These are phyloP conservation scores for Cardiospermum halicacabum DNA, from an alignment of 345 rosid genomes.

Conservation along the genomic window DNA sequence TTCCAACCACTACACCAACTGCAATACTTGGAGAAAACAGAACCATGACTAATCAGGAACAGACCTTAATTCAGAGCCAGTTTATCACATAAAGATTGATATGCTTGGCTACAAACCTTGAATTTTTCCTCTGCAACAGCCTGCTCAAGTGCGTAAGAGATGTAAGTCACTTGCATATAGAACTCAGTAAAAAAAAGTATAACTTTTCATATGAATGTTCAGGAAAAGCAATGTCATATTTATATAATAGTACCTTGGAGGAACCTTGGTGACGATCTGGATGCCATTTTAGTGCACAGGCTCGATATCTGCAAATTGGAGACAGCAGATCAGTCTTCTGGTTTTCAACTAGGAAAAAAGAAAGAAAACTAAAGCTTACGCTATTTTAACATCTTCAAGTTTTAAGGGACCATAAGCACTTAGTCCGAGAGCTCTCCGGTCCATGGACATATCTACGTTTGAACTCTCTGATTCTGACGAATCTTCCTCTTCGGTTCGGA, in stretches of 20 bases:
- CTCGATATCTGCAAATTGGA: conserved; percentile 54
- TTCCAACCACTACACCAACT: not conserved
- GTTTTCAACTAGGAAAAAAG: not conserved
- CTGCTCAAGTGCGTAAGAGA: conserved; percentile 27
- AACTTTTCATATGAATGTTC: too few species aligned
- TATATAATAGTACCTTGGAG: conserved; percentile 61
- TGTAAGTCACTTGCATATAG: not conserved
- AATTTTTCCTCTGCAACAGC: conserved; percentile 76
- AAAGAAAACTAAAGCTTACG: conserved; percentile 42
- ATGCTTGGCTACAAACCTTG: conserved; percentile 79
- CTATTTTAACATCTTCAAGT: conserved; percentile 72
- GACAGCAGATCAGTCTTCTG: not conserved
- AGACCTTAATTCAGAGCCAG: conserved; percentile 42
- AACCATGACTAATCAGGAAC: not conserved
- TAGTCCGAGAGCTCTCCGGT: conserved; percentile 79
- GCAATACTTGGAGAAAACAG: not conserved
- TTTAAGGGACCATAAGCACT: conserved; percentile 68
- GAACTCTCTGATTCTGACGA: conserved; percentile 45
- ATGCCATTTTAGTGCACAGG: conserved; percentile 89
- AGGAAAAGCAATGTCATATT: too few species aligned
- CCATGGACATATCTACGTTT: conserved; percentile 43
- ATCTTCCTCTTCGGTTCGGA: conserved; percentile 47
- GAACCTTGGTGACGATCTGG: conserved; percentile 87
- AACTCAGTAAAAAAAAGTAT: not conserved
- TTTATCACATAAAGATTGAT: conserved; percentile 65